Percentiles rank a stretch among this genome's conserved stretches.
Conservation (phyloP, 495 filamentous ascomycete species). For the Penicillium roqueforti region DNA sequence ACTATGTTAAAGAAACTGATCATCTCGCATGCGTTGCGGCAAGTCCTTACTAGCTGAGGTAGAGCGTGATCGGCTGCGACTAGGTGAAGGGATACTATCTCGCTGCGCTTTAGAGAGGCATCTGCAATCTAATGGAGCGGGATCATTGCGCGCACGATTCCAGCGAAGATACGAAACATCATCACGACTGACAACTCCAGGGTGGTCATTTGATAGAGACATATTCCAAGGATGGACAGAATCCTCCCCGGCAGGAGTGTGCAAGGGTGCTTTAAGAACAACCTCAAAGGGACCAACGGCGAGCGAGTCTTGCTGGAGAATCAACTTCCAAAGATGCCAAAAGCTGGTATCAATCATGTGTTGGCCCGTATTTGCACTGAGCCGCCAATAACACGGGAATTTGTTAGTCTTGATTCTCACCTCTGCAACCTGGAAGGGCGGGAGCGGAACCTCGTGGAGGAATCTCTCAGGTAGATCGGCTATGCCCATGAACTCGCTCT, state of each 20-base stretch:
- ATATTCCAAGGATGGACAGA: not conserved
- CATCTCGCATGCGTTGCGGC: not conserved
- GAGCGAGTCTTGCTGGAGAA: not conserved
- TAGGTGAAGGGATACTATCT: not conserved
- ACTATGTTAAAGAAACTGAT: not conserved
- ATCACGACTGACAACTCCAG: not conserved
- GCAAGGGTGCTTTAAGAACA: not conserved
- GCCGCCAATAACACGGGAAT: not conserved
- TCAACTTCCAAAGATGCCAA: slow-evolving; percentile 1
- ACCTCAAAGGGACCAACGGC: not conserved
- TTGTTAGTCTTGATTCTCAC: not conserved
- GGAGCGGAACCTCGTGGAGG: not conserved
- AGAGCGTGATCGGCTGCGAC: not conserved
- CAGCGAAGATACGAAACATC: not conserved
- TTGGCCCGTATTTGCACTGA: not conserved
- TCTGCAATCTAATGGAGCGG: not conserved
- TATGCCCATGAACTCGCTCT: not conserved
- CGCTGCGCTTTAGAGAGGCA: too few species aligned
- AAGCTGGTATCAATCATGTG: not conserved
- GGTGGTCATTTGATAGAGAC: too few species aligned
- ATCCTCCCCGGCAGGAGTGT: not conserved
- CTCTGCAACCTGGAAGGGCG: slow-evolving; percentile 1
- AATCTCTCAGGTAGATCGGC: slow-evolving; percentile 1
- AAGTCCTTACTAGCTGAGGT: not conserved
- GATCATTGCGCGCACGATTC: too few species aligned